phyloP scores from a whole-genome alignment of 2,329 filamentous ascomycete genomes.

The Apiospora marii region DNA sequence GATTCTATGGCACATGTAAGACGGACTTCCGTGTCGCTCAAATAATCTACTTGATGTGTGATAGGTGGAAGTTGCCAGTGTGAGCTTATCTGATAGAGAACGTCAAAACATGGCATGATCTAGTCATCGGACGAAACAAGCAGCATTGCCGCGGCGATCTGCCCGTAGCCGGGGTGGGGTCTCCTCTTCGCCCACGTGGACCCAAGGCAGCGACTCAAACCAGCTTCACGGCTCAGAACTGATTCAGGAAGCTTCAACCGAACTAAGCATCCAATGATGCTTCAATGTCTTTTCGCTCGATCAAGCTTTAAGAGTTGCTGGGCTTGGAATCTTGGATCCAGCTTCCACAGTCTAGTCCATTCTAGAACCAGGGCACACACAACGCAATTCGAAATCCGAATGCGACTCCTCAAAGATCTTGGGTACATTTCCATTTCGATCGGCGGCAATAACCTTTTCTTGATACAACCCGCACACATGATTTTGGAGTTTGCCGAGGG shows the following conservation, averaged over 20 bases:
- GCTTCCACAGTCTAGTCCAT: not conserved
- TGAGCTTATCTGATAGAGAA: not conserved
- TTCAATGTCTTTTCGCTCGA: too few species aligned
- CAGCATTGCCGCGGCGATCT: not conserved
- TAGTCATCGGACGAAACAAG: not conserved
- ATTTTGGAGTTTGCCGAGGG: not conserved
- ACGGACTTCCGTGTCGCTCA: not conserved
- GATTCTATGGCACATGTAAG: not conserved
- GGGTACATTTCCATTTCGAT: not conserved
- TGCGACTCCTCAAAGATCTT: not conserved
- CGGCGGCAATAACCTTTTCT: not conserved
- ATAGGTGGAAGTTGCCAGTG: not conserved
- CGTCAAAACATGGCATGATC: not conserved
- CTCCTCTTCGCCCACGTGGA: not conserved
- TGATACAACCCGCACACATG: not conserved
- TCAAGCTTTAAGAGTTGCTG: too few species aligned
- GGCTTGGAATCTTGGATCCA: too few species aligned
- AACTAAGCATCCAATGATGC: not conserved
- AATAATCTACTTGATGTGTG: too few species aligned
- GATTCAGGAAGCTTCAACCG: not conserved
- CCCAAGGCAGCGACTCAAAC: not conserved
- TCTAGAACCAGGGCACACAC: not conserved
- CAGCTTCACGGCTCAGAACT: not conserved
- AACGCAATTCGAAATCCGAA: not conserved
- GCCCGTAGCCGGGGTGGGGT: too few species aligned